Evolutionary conservation across 2,329 filamentous ascomycete genomes (phyloP).

Genomic region (Colletotrichum plurivorum): DNA sequence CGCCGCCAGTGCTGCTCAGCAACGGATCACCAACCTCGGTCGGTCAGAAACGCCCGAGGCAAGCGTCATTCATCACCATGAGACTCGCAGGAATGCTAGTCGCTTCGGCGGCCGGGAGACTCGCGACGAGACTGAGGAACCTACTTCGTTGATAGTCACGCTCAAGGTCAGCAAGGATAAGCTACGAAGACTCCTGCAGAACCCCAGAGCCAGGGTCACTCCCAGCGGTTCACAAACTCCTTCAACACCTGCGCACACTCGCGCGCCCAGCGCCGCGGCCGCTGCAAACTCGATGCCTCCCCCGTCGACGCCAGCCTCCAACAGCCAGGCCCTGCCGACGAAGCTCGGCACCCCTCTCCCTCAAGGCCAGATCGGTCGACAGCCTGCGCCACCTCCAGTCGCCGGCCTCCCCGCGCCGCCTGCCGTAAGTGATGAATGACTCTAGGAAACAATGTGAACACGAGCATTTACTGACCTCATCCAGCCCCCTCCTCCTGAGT

Average conservation of each 20-base stretch:
- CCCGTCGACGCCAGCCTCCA: conserved; percentile 54
- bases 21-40: conserved; percentile 85
- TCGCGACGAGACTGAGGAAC: conserved; percentile 86
- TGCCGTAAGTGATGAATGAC: conserved; percentile 67
- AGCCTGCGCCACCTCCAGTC: conserved; percentile 76
- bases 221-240: conserved; percentile 51
- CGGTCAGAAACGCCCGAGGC: conserved; percentile 93
- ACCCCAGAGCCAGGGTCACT: conserved; percentile 51
- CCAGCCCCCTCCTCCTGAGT: conserved; percentile 87
- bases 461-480: conserved; percentile 30
- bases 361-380: conserved; percentile 73
- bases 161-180: conserved; percentile 81
- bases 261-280: conserved; percentile 49
- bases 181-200: conserved; percentile 75
- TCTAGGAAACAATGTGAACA: neutral
- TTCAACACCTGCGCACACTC: conserved; percentile 47
- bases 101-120: conserved; percentile 71
- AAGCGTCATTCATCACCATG: conserved; percentile 71
- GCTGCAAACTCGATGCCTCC: conserved; percentile 51
- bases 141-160: conserved; percentile 78
- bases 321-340: conserved; percentile 37
- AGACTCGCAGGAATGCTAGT: conserved; percentile 76
- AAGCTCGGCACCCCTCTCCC: conserved; percentile 51
- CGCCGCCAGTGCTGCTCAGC: conserved; percentile 87
- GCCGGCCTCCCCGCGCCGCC: conserved; percentile 68